Evolutionary conservation across 2,329 filamentous ascomycete species (phyloP).

Genomic region (Penicillium fuscoglaucum): DNA sequence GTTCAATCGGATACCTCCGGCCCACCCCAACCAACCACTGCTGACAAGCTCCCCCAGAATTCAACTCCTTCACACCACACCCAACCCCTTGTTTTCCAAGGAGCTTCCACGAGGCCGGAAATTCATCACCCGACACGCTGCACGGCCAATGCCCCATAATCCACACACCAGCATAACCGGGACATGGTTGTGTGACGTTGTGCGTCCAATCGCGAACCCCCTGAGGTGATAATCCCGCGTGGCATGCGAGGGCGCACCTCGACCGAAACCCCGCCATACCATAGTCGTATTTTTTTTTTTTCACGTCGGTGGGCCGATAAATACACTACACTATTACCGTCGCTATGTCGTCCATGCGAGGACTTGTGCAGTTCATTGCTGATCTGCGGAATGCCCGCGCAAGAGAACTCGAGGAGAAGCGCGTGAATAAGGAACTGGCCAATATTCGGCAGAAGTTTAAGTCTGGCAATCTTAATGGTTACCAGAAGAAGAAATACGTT

Average conservation of each 20-base stretch:
- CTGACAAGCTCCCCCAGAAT: conserved; percentile 17
- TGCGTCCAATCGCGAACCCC: conserved; percentile 25
- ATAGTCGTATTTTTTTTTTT: neutral
- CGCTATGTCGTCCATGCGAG: conserved; percentile 55
- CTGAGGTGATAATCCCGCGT: conserved; percentile 27
- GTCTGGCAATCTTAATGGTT: conserved; percentile 88
- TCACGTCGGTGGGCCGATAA: neutral
- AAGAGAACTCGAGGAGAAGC: conserved; percentile 94
- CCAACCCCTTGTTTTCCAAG: conserved; percentile 23
- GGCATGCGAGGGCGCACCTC: conserved; percentile 26
- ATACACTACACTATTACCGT: conserved; percentile 5
- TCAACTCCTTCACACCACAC: conserved; percentile 6
- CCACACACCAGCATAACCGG: conserved; percentile 16
- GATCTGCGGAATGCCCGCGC: conserved; percentile 93
- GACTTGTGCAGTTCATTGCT: conserved; percentile 96
- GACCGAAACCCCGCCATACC: conserved; percentile 16
- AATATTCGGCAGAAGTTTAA: conserved; percentile 99
- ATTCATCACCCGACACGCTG: conserved; percentile 2
- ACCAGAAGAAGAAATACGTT: conserved; percentile 99
- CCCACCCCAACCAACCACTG: conserved; percentile 7
- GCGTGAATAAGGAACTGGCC: conserved; percentile 98
- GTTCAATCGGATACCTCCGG: neutral
- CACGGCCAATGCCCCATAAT: conserved; percentile 28
- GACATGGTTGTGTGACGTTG: conserved; percentile 35
- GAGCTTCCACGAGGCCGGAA: conserved; percentile 7